Base-by-base conservation (phyloP, 371 early-diverging fungal species). In the Mycotypha africana region DNA sequence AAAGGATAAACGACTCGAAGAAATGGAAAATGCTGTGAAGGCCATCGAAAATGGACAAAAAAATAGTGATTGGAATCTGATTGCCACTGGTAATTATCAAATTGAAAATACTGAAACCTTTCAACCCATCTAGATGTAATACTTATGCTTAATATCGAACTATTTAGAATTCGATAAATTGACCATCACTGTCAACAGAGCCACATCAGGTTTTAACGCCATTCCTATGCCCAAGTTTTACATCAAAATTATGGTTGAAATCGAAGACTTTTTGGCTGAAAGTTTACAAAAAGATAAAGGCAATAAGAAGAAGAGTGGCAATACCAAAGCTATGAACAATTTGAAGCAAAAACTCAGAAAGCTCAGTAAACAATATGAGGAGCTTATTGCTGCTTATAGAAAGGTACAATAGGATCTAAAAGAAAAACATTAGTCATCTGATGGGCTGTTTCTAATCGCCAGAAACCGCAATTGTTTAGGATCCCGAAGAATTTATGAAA, bases 271-370 rank as follows among this genome's bases (percentile, higher is more conserved):
- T 26, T 56, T 85, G 37, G 61, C 79, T 31, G 84, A 80, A 38
- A 67, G 73, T 38, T 49, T 55, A 26, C 41, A 51, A 45, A 60
- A 60, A 41, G 60, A 60, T 9, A 88, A 90, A 75, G 67, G 82
- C 14, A 73, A 72, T 6, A 90, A 88, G 73, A 93, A 90, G 79
- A 91, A 82, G 60, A 73, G 88, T 22, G 71, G 75, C 42, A 83
- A 87, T 41, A 79, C 85, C 38, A 91, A 90, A 60, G 89, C 93
- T 14, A 68, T 93, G 68, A 94, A 85, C 64, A 79, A 86, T 45
- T 82, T 94, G 81, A 92, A 89, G 78, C 92, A 92, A 64, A 91
- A 90, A 66, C 53, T 95, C 59, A 86, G 84, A 70, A 94, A 95
- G 81, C 76, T 85, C 70, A 80, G 78, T 65, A 93, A 91, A 71